Base-by-base conservation (phyloP, 345 rosid genomes). In the Fremontodendron californicum region DNA sequence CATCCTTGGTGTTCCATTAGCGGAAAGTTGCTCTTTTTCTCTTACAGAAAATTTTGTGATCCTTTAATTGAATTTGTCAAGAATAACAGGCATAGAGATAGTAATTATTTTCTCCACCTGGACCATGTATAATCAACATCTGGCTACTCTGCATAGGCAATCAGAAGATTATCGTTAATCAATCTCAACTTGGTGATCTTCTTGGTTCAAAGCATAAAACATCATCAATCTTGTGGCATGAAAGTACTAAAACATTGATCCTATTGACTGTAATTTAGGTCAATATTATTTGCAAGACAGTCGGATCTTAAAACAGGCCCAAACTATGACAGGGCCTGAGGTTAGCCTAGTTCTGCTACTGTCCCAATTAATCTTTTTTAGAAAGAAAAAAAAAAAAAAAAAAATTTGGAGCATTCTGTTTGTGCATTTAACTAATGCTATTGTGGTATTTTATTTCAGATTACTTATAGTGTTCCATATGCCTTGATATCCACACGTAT, bases 391-490 rank as follows among this genome's bases (percentile, higher is more conserved):
- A 37, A 16, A 2, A 3, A 8, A 48, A 48, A 54, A 9, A 61
- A 61, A 25, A 21, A 21, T 64, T 75, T 45, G 45, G 48, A 21
- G 64, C 48, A 4, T 55, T 62, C 33, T 13, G 63, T 77, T 84
- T 64, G 18, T 39, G 19, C 49, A 54, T 70, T 78, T 77, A 18
- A 75, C 67, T 82, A 64, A 80, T 78, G 66, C 79, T 64, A 76
- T 42, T 74, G n/a, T 74, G 21, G 57, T 79, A 52, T 82, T 46
- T 82, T 58, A 60, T 82, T 55, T 86, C 93, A 95, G 98, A 90
- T 93, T 60, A 93, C 98, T 42, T 95, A 95, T 73, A 91, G 98
- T 51, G 91, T 93, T 75, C 98, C 99, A 65, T 93, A 95, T 82
- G 99, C 99, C 4, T 83, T 95, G n/a, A n/a, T n/a, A n/a, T n/a